Conservation (phyloP, 2,329 filamentous ascomycete species). For the Ascochyta rabiei region DNA sequence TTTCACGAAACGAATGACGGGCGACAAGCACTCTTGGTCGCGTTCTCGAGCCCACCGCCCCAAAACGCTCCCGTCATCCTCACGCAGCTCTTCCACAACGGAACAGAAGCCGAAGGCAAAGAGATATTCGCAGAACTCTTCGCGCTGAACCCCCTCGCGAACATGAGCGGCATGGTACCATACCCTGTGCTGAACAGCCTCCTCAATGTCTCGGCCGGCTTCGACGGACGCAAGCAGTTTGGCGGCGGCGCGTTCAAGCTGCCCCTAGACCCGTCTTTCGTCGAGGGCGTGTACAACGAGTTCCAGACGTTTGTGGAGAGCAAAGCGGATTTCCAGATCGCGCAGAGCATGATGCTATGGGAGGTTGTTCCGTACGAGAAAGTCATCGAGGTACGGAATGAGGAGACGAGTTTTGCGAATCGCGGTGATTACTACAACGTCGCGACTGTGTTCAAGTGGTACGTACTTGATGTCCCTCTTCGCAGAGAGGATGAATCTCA, state of each 20-base stretch:
- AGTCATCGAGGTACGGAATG: slow-evolving; percentile 31
- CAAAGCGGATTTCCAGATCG: slow-evolving; percentile 3
- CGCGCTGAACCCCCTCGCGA: slow-evolving; percentile 5
- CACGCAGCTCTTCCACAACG: slow-evolving; percentile 45
- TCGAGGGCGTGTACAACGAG: slow-evolving; percentile 15
- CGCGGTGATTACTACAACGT: slow-evolving; percentile 45
- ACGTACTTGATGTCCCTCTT: not conserved
- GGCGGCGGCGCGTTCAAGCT: slow-evolving; percentile 45
- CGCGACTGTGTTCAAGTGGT: slow-evolving; percentile 42
- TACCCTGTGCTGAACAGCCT: slow-evolving; percentile 44
- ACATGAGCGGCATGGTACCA: slow-evolving; percentile 26
- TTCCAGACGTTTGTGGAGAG: slow-evolving; percentile 13
- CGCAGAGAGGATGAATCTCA: not conserved
- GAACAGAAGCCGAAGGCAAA: slow-evolving; percentile 35
- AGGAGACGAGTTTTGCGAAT: slow-evolving; percentile 36
- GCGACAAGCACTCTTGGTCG: slow-evolving; percentile 35
- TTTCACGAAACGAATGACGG: slow-evolving; percentile 38
- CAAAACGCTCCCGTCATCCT: slow-evolving; percentile 38
- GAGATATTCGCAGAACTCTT: slow-evolving; percentile 21
- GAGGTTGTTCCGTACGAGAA: slow-evolving; percentile 38
- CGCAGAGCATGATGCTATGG: slow-evolving; percentile 36
- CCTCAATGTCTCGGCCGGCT: slow-evolving; percentile 35
- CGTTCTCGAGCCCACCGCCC: slow-evolving; percentile 38
- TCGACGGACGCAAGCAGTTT: slow-evolving; percentile 49
- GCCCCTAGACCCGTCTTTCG: slow-evolving; percentile 36